Evolutionary conservation across 164 flowering plant genomes (phyloP).

Genomic region (Litsea cubeba): DNA sequence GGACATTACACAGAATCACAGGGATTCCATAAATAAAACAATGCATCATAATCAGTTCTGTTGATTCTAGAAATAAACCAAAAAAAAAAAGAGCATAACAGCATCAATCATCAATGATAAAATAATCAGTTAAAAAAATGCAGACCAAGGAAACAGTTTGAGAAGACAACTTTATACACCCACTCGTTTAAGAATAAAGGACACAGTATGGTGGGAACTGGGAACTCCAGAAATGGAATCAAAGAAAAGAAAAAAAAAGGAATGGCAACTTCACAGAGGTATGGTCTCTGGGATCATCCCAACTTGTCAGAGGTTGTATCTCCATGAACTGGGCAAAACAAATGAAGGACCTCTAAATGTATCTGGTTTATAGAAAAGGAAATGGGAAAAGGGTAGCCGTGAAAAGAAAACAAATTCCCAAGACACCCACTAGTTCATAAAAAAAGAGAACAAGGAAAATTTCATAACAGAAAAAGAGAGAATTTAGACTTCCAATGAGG

Average conservation of each 20-base stretch:
- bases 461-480: neutral
- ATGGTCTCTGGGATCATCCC: too few relatives aligned
- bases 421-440: neutral
- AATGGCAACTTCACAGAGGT: neutral
- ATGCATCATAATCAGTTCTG: neutral
- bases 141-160: neutral
- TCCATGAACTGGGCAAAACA: neutral
- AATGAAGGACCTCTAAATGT: neutral
- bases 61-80: neutral
- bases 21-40: slow-evolving; percentile 1
- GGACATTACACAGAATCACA: neutral
- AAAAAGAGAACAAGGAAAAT: neutral
- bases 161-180: neutral
- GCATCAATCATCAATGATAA: neutral
- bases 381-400: neutral
- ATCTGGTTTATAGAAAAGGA: neutral
- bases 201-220: neutral
- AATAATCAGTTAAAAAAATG: neutral
- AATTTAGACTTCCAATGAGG: neutral
- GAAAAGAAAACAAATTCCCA: neutral
- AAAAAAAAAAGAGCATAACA: neutral
- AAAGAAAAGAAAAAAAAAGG: too few relatives aligned
- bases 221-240: neutral
- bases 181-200: neutral
- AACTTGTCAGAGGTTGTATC: neutral